phyloP scores from a whole-genome alignment of 495 filamentous ascomycete genomes.

The Aspergillus sclerotioniger region DNA sequence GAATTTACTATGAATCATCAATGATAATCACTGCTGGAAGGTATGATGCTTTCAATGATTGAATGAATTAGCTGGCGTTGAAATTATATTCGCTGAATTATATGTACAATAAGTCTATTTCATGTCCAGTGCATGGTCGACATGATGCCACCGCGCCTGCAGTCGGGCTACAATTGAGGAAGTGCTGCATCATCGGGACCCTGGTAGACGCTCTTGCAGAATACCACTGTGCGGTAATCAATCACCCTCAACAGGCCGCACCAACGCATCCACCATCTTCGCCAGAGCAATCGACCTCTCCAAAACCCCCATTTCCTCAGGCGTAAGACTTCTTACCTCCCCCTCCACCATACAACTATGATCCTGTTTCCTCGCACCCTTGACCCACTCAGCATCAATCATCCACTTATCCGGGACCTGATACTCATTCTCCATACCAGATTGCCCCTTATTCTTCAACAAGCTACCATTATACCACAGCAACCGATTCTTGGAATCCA shows the following conservation, averaged over 20 bases:
- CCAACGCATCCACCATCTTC: not conserved
- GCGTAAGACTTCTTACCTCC: not conserved
- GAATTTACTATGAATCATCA: no score
- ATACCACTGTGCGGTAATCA: no score
- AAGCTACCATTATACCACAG: conserved; percentile 14
- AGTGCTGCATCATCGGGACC: no score
- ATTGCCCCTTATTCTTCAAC: conserved; percentile 9
- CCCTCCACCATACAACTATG: conserved; percentile 8
- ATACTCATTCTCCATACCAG: conserved; percentile 5
- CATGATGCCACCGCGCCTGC: no score
- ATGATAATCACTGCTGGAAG: no score
- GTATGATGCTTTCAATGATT: no score
- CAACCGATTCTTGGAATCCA: conserved; percentile 7
- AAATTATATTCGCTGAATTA: no score
- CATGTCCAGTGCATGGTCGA: no score
- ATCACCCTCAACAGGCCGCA: not conserved
- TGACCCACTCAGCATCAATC: conserved; percentile 13
- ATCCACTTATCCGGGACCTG: conserved; percentile 9
- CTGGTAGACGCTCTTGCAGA: no score
- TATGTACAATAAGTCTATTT: no score
- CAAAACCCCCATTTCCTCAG: not conserved
- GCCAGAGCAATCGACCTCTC: conserved; percentile 11
- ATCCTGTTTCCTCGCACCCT: conserved; percentile 10
- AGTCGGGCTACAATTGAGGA: no score
- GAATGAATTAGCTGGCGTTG: no score